phyloP scores from a whole-genome alignment of 2,329 filamentous ascomycete genomes.

The Ophiostoma ulmi region DNA sequence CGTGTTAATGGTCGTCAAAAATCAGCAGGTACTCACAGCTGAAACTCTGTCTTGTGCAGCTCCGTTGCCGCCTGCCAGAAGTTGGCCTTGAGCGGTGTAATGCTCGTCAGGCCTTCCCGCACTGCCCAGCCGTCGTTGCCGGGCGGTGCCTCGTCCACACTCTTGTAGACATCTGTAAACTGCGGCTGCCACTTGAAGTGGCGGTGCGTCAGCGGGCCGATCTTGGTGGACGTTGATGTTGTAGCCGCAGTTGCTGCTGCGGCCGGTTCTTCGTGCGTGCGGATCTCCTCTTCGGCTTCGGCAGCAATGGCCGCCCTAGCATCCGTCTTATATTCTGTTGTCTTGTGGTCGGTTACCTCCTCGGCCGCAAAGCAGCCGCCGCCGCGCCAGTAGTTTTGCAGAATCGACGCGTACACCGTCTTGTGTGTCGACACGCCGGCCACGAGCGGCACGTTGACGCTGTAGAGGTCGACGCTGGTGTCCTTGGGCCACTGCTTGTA shows the following conservation, averaged over 20 bases:
- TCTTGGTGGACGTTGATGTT: neutral
- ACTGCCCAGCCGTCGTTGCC: slow-evolving; percentile 94
- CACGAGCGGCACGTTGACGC: slow-evolving; percentile 81
- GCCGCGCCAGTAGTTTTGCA: slow-evolving; percentile 86
- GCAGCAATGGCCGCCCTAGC: slow-evolving; percentile 35
- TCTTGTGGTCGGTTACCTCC: slow-evolving; percentile 46
- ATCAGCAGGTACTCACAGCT: slow-evolving; percentile 62
- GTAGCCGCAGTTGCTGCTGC: neutral
- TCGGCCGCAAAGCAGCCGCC: slow-evolving; percentile 83
- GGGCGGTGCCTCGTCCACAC: slow-evolving; percentile 70
- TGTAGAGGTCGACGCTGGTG: slow-evolving; percentile 72
- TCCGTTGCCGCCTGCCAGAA: slow-evolving; percentile 71
- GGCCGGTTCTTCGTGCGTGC: slow-evolving; percentile 33
- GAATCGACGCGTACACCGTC: slow-evolving; percentile 75
- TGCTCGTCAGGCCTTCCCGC: slow-evolving; percentile 77
- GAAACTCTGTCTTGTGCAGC: slow-evolving; percentile 64
- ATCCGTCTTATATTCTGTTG: neutral
- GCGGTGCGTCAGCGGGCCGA: slow-evolving; percentile 50
- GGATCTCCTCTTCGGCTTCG: slow-evolving; percentile 67
- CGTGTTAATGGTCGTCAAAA: neutral
- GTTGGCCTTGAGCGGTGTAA: slow-evolving; percentile 87
- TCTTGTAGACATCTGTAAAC: slow-evolving; percentile 81
- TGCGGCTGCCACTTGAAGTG: slow-evolving; percentile 93
- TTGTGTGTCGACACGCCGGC: slow-evolving; percentile 66
- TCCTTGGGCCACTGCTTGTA: slow-evolving; percentile 66